Evolutionary conservation across 306 rosid species (phyloP).

Genomic region (Cyamopsis tetragonoloba): DNA sequence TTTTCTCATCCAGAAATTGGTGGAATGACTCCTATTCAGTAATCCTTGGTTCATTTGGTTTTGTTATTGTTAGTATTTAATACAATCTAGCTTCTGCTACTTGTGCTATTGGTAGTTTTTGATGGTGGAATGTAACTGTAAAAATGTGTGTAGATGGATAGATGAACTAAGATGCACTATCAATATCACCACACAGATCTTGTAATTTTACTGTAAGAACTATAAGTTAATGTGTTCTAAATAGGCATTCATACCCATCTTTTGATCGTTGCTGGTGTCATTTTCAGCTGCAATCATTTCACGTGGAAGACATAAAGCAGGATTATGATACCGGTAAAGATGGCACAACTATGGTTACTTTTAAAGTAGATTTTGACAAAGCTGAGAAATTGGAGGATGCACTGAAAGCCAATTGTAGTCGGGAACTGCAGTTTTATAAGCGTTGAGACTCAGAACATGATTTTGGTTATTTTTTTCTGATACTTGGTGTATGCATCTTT

Average conservation of each 20-base stretch:
- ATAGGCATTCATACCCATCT: neutral
- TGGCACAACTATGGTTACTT: constrained; percentile 66
- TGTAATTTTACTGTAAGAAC: neutral
- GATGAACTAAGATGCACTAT: neutral
- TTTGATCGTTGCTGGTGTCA: neutral
- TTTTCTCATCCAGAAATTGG: neutral
- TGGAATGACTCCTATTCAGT: neutral
- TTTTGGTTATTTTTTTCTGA: neutral
- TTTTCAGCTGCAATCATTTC: constrained; percentile 68
- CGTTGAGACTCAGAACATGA: constrained; percentile 24
- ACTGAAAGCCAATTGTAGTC: constrained; percentile 68
- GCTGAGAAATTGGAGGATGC: constrained; percentile 85
- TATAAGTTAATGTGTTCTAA: neutral
- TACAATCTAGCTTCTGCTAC: neutral
- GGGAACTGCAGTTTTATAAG: constrained; percentile 62
- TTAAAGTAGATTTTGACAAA: constrained; percentile 75
- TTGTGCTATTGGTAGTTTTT: neutral
- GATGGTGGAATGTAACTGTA: neutral
- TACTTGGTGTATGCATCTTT: constrained; percentile 24
- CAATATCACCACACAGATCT: no score
- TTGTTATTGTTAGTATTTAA: neutral
- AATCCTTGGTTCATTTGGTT: neutral
- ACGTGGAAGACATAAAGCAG: constrained; percentile 69
- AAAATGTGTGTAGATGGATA: no score
- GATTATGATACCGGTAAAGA: constrained; percentile 91